Evolutionary conservation across 345 rosid genomes (phyloP).

Genomic region (Camelina hispida): DNA sequence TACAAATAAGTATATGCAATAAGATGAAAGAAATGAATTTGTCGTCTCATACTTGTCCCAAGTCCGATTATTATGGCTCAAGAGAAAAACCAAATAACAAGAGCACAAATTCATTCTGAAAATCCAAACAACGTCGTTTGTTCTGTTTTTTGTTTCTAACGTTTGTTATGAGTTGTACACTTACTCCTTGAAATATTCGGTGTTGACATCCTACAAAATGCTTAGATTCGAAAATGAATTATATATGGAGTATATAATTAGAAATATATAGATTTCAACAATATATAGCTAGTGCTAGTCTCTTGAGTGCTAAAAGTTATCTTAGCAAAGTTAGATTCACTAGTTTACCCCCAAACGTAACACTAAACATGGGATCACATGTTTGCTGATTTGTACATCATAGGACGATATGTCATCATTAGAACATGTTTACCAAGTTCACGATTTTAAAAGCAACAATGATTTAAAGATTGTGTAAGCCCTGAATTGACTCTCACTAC

Average conservation of each 20-base stretch:
- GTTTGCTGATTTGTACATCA: neutral
- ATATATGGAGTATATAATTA: neutral
- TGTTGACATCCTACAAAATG: constrained; percentile 39
- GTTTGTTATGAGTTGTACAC: constrained; percentile 24
- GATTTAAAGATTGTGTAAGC: constrained; percentile 16
- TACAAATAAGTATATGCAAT: constrained; percentile 2
- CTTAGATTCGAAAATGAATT: constrained; percentile 21
- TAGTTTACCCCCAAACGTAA: neutral
- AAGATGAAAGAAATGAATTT: constrained; percentile 34
- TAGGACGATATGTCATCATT: neutral
- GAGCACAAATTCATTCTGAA: constrained; percentile 17
- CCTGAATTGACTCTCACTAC: neutral
- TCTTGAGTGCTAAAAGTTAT: neutral
- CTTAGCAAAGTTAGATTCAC: neutral
- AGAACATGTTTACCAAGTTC: neutral
- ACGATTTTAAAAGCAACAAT: neutral
- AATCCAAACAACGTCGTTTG: constrained; percentile 3
- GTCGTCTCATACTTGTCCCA: constrained; percentile 39
- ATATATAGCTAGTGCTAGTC: neutral
- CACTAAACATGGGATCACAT: constrained; percentile 1
- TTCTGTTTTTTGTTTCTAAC: constrained; percentile 26
- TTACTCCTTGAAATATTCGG: constrained; percentile 28
- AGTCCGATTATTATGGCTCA: constrained; percentile 15
- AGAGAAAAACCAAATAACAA: constrained; percentile 34
- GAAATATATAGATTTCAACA: neutral